A percentile compares a stretch with the other conserved stretches of the same genome.
These are phyloP conservation scores for Guyanaporus albipodus DNA, from an alignment of 768 basidiomycete genomes.

Conservation along the genomic window DNA sequence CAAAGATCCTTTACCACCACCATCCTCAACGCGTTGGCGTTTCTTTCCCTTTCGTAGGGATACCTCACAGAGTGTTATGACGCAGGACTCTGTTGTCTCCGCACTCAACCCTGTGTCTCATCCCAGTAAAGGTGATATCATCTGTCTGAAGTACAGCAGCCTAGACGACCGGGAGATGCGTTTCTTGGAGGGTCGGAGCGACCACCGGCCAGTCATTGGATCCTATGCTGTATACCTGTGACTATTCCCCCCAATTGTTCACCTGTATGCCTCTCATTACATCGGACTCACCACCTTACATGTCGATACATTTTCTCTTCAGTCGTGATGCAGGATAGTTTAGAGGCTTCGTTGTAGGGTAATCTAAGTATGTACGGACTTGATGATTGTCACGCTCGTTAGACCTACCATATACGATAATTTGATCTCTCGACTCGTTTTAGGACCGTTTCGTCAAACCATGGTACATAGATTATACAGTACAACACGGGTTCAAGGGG, in stretches of 20 bases:
- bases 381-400: constrained; percentile 6
- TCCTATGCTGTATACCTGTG: constrained; percentile 67
- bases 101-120: constrained; percentile 21
- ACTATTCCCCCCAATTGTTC: constrained; percentile 9
- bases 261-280: constrained; percentile 6
- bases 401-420: constrained; percentile 7
- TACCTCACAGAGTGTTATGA: constrained; percentile 26
- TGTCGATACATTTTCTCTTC: too few species aligned
- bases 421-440: background rate
- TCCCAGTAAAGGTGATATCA: constrained; percentile 61
- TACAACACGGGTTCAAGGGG: constrained; percentile 42
- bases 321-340: constrained; percentile 19
- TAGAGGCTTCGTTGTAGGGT: constrained; percentile 10
- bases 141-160: constrained; percentile 68
- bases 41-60: constrained; percentile 49
- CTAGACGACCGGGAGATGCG: constrained; percentile 75
- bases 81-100: constrained; percentile 23
- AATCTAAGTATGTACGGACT: constrained; percentile 14
- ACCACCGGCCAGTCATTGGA: constrained; percentile 84
- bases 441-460: background rate
- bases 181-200: constrained; percentile 70
- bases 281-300: constrained; percentile 4
- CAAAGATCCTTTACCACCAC: constrained; percentile 25
- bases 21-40: constrained; percentile 41
- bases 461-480: constrained; percentile 1